Conservation (phyloP, 2,329 filamentous ascomycete genomes). For the Colletotrichum sojae region DNA sequence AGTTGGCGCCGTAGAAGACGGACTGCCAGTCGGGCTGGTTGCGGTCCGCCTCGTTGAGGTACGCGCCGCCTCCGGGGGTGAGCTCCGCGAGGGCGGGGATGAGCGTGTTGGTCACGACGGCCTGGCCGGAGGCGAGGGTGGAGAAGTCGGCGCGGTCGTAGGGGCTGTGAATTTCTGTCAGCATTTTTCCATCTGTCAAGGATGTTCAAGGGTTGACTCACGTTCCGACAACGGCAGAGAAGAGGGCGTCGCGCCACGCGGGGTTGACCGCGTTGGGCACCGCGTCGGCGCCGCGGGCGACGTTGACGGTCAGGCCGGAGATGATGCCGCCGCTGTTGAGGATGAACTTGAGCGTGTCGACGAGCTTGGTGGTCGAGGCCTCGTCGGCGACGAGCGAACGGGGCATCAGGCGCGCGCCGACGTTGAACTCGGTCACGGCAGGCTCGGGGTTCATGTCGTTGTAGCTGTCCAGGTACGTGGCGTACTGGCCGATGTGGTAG, state of each 20-base stretch:
- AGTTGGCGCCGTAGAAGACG: constrained; percentile 63
- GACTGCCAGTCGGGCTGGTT: constrained; percentile 60
- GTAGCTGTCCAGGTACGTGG: constrained; percentile 44
- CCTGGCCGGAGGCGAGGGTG: constrained; percentile 23
- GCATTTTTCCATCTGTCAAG: too few relatives aligned
- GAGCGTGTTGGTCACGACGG: constrained; percentile 23
- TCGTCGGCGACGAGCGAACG: constrained; percentile 28
- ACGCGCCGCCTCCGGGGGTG: constrained; percentile 59
- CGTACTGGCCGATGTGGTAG: constrained; percentile 47
- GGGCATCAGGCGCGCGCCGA: constrained; percentile 34
- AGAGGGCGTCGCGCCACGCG: constrained; percentile 42
- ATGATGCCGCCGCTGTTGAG: constrained; percentile 20
- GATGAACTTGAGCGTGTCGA: constrained; percentile 15
- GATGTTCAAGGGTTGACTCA: background rate
- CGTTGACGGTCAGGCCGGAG: constrained; percentile 34
- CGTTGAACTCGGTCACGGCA: constrained; percentile 37
- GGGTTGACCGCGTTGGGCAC: constrained; percentile 43
- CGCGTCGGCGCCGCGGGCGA: constrained; percentile 15
- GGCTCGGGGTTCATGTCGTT: constrained; percentile 40
- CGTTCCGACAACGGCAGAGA: constrained; percentile 37
- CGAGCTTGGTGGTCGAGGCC: constrained; percentile 7
- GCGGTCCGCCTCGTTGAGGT: constrained; percentile 67
- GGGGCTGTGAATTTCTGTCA: background rate
- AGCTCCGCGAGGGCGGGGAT: constrained; percentile 24
- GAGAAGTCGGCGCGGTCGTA: constrained; percentile 36